Evolutionary conservation across 441 rosid genomes (phyloP).

Genomic region (Kokia cookei): DNA sequence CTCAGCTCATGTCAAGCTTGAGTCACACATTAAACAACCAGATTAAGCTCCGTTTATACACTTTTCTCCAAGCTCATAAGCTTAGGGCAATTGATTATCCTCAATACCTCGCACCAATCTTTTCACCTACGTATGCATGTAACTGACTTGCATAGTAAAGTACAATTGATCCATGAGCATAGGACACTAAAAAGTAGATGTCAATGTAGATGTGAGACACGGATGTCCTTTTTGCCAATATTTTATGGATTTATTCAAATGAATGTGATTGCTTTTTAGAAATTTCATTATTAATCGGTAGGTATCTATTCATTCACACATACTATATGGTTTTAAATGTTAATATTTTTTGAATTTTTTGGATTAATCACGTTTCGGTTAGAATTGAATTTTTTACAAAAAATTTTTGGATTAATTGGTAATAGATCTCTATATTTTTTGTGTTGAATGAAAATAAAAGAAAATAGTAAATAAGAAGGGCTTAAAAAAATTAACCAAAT

Average conservation of each 20-base stretch:
- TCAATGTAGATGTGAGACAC: background rate
- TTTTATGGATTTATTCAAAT: background rate
- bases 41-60: no score
- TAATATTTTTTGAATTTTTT: no score
- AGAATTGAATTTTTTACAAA: no score
- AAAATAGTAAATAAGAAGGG: no score
- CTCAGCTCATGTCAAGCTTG: no score
- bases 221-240: background rate
- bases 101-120: background rate
- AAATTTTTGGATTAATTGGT: no score
- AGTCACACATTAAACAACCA: no score
- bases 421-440: no score
- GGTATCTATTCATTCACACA: background rate
- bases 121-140: background rate
- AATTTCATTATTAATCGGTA: background rate
- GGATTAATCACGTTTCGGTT: no score
- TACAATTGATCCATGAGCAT: background rate
- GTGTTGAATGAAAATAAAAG: no score
- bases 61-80: no score
- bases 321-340: background rate
- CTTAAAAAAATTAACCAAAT: no score
- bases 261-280: background rate
- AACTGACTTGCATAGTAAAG: background rate
- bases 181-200: background rate
- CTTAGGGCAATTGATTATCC: background rate